Evolutionary conservation across 2,329 filamentous ascomycete species (phyloP), one percentile per base, ranked within the genome.

Genomic region (Apiospora saccharicola): DNA sequence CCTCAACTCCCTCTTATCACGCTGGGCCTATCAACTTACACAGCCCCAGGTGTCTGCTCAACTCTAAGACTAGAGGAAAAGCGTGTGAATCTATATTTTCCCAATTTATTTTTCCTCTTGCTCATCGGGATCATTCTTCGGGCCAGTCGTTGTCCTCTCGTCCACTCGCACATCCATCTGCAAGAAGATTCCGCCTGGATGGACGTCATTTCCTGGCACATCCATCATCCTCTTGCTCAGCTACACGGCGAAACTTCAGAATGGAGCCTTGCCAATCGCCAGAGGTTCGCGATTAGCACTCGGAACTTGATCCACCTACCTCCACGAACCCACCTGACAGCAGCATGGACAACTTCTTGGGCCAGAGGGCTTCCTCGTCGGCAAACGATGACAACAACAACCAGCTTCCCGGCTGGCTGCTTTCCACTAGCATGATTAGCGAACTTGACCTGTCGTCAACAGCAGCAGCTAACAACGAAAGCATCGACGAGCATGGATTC

Each of bases 1-100:
- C 57, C 19, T 64, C 57, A 64, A 64, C 57, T 64, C 57, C 57
- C 57, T 64, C 57, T 41, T 64, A 64, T 41, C 57, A 14, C 57
- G 34, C 41, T 22, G 41, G 41, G 57, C 10, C 57, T 64, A 13
- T 24, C 57, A 41, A 41, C 57, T 41, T 41, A 64, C 34, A 64
- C 57, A 24, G 34, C n/a, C 34, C 57, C 57, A 64, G 57, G 57
- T 13, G 30, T 37, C 22, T 64, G 57, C 14, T 34, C 41, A 64
- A 64, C 57, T 64, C 34, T 64, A 34, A n/a, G 19, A n/a, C 34
- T 22, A 19, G 30, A 41, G 57, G 57, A 64, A 37, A 64, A 64
- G 57, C 57, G 57, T 64, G 30, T 64, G n/a, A 13, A 19, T 41
- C 16, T 41, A 13, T 64, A 41, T 41, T 41, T 22, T 22, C n/a